Percentiles rank a stretch among this genome's conserved stretches.
These are phyloP conservation scores for Yarrowia yakushimensis DNA, from an alignment of 805 yeast species.

Conservation along the genomic window DNA sequence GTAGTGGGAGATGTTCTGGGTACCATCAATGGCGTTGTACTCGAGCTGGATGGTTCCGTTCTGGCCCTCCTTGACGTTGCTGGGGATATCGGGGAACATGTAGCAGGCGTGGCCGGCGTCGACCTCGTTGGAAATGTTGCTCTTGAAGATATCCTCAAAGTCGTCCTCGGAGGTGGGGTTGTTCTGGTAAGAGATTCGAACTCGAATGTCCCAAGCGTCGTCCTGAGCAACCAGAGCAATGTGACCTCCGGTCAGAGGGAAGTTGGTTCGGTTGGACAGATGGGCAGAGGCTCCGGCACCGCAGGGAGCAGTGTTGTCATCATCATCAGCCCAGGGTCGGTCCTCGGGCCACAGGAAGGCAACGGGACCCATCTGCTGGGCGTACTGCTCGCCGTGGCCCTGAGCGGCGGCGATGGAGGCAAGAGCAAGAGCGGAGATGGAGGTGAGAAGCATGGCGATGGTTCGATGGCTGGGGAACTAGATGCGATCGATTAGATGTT, in stretches of 20 bases:
- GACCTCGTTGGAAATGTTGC: conserved; percentile 39
- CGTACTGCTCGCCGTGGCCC: conserved; percentile 41
- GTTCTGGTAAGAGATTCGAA: conserved; percentile 43
- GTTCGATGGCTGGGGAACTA: background rate
- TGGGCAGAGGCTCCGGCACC: conserved; percentile 40
- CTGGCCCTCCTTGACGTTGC: conserved; percentile 41
- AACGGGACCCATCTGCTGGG: conserved; percentile 43
- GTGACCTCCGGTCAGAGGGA: conserved; percentile 49
- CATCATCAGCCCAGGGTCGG: conserved; percentile 48
- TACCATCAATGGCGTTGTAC: conserved; percentile 43
- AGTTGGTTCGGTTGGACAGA: conserved; percentile 43
- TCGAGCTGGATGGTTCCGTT: conserved; percentile 47
- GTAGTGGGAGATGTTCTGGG: conserved; percentile 43
- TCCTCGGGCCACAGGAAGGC: conserved; percentile 44
- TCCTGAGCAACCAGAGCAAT: conserved; percentile 47
- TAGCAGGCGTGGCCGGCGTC: conserved; percentile 48
- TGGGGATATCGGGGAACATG: conserved; percentile 45
- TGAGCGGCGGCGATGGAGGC: conserved; percentile 24
- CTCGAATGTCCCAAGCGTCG: conserved; percentile 41
- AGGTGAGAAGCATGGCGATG: conserved; percentile 15
- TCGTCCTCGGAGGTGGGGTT: conserved; percentile 44
- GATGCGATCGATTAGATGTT: conserved; percentile 7
- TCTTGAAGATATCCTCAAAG: conserved; percentile 40
- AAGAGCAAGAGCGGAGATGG: conserved; percentile 22
- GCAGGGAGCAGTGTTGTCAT: conserved; percentile 48